Conservation (phyloP, 495 filamentous ascomycete species). For the Penicillium paxilli region DNA sequence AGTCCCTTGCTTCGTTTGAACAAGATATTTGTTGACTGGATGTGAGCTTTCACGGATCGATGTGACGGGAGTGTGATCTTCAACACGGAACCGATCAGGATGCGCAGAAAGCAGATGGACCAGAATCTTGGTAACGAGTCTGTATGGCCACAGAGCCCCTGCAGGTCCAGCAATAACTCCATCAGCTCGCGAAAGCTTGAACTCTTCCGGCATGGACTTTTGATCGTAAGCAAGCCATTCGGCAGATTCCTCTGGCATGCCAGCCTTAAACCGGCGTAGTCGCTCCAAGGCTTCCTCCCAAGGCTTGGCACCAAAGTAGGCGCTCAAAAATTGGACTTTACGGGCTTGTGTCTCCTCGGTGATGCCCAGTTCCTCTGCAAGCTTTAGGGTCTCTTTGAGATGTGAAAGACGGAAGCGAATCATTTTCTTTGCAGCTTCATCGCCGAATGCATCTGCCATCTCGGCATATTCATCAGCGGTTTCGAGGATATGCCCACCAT, state of each 20-base stretch:
- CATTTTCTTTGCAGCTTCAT: slow-evolving; percentile 26
- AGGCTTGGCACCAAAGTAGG: slow-evolving; percentile 26
- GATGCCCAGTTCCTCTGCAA: slow-evolving; percentile 31
- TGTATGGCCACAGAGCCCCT: slow-evolving; percentile 74
- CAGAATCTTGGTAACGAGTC: slow-evolving; percentile 67
- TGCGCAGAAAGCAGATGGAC: slow-evolving; percentile 49
- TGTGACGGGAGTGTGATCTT: slow-evolving; percentile 70
- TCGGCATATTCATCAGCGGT: slow-evolving; percentile 30
- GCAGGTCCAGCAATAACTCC: slow-evolving; percentile 47
- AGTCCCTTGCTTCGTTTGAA: slow-evolving; percentile 64
- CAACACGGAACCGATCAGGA: slow-evolving; percentile 59
- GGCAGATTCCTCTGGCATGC: slow-evolving; percentile 28
- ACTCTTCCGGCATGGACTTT: slow-evolving; percentile 25
- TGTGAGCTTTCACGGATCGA: slow-evolving; percentile 23
- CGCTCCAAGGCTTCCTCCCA: slow-evolving; percentile 25
- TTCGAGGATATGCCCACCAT: slow-evolving; percentile 41
- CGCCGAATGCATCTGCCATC: slow-evolving; percentile 19
- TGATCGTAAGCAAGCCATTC: slow-evolving; percentile 29
- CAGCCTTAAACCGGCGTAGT: slow-evolving; percentile 27
- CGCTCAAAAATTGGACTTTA: slow-evolving; percentile 34
- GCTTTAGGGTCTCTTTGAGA: slow-evolving; percentile 29
- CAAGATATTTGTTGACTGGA: slow-evolving; percentile 18
- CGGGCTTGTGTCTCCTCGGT: slow-evolving; percentile 25
- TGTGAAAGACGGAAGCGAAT: slow-evolving; percentile 33
- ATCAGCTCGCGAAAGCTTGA: slow-evolving; percentile 41